Base-by-base conservation (phyloP, 2,329 filamentous ascomycete species). In the Hymenoscyphus repandus region DNA sequence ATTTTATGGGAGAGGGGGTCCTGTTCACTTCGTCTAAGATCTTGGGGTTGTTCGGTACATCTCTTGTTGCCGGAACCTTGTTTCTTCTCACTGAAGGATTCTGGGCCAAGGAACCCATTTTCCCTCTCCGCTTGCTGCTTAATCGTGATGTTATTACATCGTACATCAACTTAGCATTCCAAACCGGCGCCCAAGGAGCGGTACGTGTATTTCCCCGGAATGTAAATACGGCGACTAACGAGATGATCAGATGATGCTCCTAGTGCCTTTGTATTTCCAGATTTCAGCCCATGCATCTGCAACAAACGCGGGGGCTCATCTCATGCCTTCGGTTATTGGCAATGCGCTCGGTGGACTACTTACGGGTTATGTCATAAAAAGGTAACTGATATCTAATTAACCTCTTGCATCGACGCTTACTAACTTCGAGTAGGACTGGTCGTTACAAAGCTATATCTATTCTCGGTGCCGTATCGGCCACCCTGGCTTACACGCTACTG, bases 251-350 rank as follows among this genome's bases (percentile, higher is more conserved):
- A 71, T 83, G 61, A 82, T 86, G 78, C 82, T 82, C 48, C 74
- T 77, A 0, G 76, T 88, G 0, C 85, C 85, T 0, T 65, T 88
- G 0, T 88, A 88, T 66, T 88, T 88, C 53, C 82, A 86, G 53
- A 76, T 86, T 1, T 83, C 83, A 0, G 69, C 75, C 2, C 69
- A 72, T 1, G 76, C 75, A 1, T 80, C 79, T 0, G 79, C 76
- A 37, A 80, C 83, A 0, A 69, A 72, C 1, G 81, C 84, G 0
- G 77, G 76, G 0, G 69, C 77, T 0, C 81, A 86, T 58, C 68
- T 89, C 0, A 73, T 88, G 36, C 85, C 85, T 0, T 81, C 84
- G 0, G 82, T 88, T 0, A 68, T 78, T 0, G 86, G 84, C 0
- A 88, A 88, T 57, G 79, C 83, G 0, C 53, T 82, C 1, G 85